Conservation (phyloP, 371 early-diverging fungal genomes). For the Circinella minor region DNA sequence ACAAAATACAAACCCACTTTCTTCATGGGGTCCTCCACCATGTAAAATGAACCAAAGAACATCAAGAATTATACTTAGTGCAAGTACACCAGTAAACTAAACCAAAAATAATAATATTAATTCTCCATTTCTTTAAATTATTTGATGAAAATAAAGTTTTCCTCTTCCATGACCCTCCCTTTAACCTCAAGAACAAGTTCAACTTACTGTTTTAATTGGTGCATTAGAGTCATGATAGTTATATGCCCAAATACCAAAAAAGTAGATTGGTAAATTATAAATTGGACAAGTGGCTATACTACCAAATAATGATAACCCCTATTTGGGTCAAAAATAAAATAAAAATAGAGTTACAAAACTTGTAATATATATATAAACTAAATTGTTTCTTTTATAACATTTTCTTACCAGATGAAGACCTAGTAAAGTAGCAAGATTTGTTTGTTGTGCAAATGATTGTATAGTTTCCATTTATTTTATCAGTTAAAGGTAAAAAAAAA, state of each 20-base stretch:
- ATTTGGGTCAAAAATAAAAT: neutral
- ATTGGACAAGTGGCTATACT: slow-evolving; percentile 45
- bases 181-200: neutral
- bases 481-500: too few relatives aligned
- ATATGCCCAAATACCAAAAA: slow-evolving; percentile 58
- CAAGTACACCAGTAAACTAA: slow-evolving; percentile 49
- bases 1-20: slow-evolving; percentile 49
- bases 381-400: too few relatives aligned
- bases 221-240: slow-evolving; percentile 52
- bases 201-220: slow-evolving; percentile 51
- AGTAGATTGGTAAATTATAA: slow-evolving; percentile 55
- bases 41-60: slow-evolving; percentile 53
- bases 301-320: slow-evolving; percentile 51
- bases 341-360: neutral
- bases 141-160: too few relatives aligned
- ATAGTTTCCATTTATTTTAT: slow-evolving; percentile 40
- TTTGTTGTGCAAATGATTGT: slow-evolving; percentile 45
- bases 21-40: slow-evolving; percentile 32
- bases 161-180: neutral
- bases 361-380: too few relatives aligned
- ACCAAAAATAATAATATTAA: neutral
- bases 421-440: slow-evolving; percentile 50
- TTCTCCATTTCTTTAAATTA: neutral
- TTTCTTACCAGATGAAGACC: slow-evolving; percentile 46
- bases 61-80: slow-evolving; percentile 49